Base-by-base conservation (phyloP, 441 rosid species). In the Erysimum cheiri region DNA sequence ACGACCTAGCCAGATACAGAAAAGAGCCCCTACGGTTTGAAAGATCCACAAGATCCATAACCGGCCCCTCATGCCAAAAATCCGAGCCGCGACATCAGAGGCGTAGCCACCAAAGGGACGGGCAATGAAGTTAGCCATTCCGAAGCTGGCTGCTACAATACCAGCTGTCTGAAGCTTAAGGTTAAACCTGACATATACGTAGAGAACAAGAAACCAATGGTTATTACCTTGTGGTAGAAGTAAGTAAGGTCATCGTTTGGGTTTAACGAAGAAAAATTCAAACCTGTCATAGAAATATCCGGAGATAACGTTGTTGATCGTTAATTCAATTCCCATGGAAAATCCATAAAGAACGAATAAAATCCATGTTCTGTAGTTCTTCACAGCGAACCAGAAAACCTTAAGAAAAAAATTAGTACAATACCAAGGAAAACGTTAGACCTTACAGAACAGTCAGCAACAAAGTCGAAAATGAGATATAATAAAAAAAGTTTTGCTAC, bases 261-360 rank as follows among this genome's bases (percentile, higher is more conserved):
- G 9, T 46, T 28, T 13, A 31, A 61, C 3, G 26, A 53, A 61
- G 15, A 19, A 26, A 35, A 47, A 44, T 40, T 56, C 53, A 8
- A 71, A 88, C 89, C 91, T 85, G 77, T 86, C 89, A 53, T 49
- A 88, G 77, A 84, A 86, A 72, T 86, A 86, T 66, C 80, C 91
- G 4, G 88, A 83, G 48, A 88, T 83, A 50, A 83, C 85, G 57
- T 88, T 88, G 58, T 88, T 84, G 35, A 80, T 85, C 36, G 91
- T 81, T 22, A 88, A 57, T 72, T 88, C 89, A 28, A 88, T 83
- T 8, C 93, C 91, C 37, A 88, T 64, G 4, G 91, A 86, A 80
- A 59, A 78, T 48, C 91, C 89, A 40, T 83, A 86, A 7, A 86
- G 85, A 44, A 86, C 49, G 49, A 82, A 74, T 48, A 86, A 79